Percentiles rank a stretch among this genome's conserved stretches.
Conservation (phyloP, 2,329 filamentous ascomycete genomes). For the Ilyonectria mors-panacis region DNA sequence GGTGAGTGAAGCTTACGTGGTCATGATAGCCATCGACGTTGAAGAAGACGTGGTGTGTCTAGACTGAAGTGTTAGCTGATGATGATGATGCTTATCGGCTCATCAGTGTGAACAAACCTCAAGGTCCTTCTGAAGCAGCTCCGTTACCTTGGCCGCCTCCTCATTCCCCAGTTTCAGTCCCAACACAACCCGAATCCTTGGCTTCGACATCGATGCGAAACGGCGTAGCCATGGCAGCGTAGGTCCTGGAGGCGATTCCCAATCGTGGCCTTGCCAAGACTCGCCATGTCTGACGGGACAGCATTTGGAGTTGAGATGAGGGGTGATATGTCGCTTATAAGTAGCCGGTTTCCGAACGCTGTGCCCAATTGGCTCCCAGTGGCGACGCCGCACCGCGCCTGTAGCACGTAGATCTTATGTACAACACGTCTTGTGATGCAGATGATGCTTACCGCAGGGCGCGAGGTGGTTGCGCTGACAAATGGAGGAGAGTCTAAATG, state of each 20-base stretch:
- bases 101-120: constrained; percentile 57
- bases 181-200: constrained; percentile 66
- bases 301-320: constrained; percentile 34
- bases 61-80: constrained; percentile 18
- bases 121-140: constrained; percentile 83
- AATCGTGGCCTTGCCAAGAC: constrained; percentile 29
- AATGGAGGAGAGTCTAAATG: background rate
- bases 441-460: background rate
- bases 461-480: background rate
- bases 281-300: constrained; percentile 26
- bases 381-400: background rate
- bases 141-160: constrained; percentile 73
- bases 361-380: background rate
- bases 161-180: constrained; percentile 65
- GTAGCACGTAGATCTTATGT: background rate
- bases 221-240: constrained; percentile 60
- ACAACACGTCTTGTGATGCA: constrained; percentile 1
- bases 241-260: constrained; percentile 10
- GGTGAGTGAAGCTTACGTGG: constrained; percentile 67
- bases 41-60: constrained; percentile 83
- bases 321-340: background rate
- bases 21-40: constrained; percentile 84
- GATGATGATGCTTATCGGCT: background rate
- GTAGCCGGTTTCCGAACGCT: background rate
- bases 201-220: constrained; percentile 64